Conservation (phyloP, 331 rosid species). For the Spiraea crenata region DNA sequence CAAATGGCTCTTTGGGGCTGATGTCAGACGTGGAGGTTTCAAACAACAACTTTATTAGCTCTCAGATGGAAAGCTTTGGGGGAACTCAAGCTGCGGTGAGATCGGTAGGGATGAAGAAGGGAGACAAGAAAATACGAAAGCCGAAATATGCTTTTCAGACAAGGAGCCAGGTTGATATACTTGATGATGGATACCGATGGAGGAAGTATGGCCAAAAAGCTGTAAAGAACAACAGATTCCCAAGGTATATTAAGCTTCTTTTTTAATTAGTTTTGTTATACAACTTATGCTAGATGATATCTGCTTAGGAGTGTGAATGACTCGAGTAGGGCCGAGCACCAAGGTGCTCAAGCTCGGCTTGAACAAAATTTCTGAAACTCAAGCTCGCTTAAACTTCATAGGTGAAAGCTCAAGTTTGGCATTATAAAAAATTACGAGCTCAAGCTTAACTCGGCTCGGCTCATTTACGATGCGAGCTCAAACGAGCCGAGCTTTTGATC, state of each 20-base stretch:
- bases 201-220: conserved; percentile 66
- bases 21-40: conserved; percentile 32
- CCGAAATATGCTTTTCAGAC: conserved; percentile 58
- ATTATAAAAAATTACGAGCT: no score
- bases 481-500: no score
- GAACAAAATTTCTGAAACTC: no score
- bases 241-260: conserved; percentile 32
- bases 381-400: no score
- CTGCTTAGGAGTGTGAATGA: no score
- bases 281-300: no score
- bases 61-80: conserved; percentile 16
- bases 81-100: background rate
- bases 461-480: no score
- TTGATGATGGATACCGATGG: conserved; percentile 64
- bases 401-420: no score
- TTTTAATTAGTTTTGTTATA: background rate
- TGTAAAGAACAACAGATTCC: conserved; percentile 61
- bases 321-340: no score
- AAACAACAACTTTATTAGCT: background rate
- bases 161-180: conserved; percentile 60
- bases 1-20: conserved; percentile 30
- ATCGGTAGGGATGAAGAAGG: conserved; percentile 25
- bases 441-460: no score
- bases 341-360: no score
- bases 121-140: conserved; percentile 39